phyloP scores from a whole-genome alignment of 2,329 filamentous ascomycete species.

The Colletotrichum endophyticum region DNA sequence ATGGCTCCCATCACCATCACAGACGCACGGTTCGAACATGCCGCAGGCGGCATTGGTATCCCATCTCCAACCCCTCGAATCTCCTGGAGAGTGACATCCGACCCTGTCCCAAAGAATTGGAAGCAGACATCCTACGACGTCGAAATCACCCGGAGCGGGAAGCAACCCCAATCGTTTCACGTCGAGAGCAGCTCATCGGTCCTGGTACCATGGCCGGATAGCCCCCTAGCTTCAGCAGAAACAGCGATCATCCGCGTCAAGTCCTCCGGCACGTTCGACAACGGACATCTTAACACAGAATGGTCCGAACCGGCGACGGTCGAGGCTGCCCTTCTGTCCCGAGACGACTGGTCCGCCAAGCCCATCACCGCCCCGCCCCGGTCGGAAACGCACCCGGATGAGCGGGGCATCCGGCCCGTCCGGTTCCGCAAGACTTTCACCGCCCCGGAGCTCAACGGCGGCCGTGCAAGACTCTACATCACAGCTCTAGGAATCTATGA shows the following conservation, averaged over 20 bases:
- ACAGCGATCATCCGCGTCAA: constrained; percentile 30
- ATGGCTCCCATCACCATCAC: background rate
- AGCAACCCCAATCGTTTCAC: background rate
- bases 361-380: background rate
- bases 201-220: constrained; percentile 19
- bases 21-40: constrained; percentile 21
- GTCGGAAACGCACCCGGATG: background rate
- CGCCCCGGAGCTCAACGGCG: background rate
- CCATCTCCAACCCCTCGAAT: constrained; percentile 15
- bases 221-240: constrained; percentile 30
- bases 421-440: constrained; percentile 11
- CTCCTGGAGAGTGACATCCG: constrained; percentile 14
- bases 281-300: background rate
- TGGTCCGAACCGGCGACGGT: constrained; percentile 8
- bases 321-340: background rate
- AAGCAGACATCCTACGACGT: constrained; percentile 22
- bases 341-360: background rate
- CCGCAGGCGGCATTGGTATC: constrained; percentile 20
- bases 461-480: constrained; percentile 35
- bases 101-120: constrained; percentile 4
- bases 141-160: constrained; percentile 8
- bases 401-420: constrained; percentile 1
- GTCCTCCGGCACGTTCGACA: constrained; percentile 23
- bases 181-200: constrained; percentile 1
- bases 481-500: constrained; percentile 40